Evolutionary conservation across 768 basidiomycete species (phyloP).

Genomic region (Chalciporus pseudorubinellus): DNA sequence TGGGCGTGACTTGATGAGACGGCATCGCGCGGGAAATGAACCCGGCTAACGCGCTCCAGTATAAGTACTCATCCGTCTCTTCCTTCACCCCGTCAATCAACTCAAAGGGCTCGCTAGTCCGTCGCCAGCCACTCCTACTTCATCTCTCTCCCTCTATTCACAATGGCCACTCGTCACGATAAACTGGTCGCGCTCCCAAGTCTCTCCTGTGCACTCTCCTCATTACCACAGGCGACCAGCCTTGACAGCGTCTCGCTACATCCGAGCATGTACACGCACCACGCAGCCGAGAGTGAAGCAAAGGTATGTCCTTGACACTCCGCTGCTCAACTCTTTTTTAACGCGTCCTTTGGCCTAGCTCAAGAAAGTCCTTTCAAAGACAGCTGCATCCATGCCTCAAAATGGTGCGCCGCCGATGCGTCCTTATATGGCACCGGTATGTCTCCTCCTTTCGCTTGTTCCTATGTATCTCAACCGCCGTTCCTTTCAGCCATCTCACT

Average conservation of each 20-base stretch:
- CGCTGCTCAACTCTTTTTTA: neutral
- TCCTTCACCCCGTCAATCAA: neutral
- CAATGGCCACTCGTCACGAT: slow-evolving; percentile 41
- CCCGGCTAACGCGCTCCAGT: slow-evolving; percentile 8
- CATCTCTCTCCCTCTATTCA: slow-evolving; percentile 5
- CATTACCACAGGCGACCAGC: slow-evolving; percentile 70
- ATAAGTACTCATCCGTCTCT: slow-evolving; percentile 18
- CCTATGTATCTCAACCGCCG: slow-evolving; percentile 10
- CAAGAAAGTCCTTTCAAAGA: slow-evolving; percentile 61
- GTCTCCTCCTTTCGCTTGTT: slow-evolving; percentile 13
- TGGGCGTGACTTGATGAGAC: slow-evolving; percentile 1
- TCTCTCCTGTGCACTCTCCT: slow-evolving; percentile 63
- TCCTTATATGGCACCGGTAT: slow-evolving; percentile 38
- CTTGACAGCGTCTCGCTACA: slow-evolving; percentile 65
- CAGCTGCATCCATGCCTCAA: slow-evolving; percentile 35
- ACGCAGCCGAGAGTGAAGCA: slow-evolving; percentile 70
- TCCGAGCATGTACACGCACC: slow-evolving; percentile 65
- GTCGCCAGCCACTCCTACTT: slow-evolving; percentile 3
- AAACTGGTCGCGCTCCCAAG: slow-evolving; percentile 72
- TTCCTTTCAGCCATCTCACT: slow-evolving; percentile 33
- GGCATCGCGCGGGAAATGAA: slow-evolving; percentile 22
- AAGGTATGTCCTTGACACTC: slow-evolving; percentile 47
- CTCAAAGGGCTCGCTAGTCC: neutral
- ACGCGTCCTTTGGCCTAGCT: slow-evolving; percentile 39
- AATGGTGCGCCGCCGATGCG: slow-evolving; percentile 31